Base-by-base conservation (phyloP, 495 filamentous ascomycete species). In the Aspergillus asperescens region DNA sequence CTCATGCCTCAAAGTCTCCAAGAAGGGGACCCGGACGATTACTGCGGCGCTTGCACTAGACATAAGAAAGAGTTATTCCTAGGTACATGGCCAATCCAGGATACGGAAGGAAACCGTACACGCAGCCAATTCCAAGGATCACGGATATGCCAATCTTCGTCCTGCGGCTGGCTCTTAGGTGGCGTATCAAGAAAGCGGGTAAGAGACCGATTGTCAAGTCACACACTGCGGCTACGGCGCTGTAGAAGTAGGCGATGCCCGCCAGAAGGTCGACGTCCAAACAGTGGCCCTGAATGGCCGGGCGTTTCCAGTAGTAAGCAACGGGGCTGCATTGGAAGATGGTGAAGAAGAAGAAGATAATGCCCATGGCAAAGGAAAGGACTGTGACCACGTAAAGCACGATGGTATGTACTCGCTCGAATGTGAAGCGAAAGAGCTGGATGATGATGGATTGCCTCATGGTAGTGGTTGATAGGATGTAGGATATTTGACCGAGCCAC, bases 351-450 rank as follows among this genome's bases (percentile, higher is more conserved):
- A 73, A 67, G 50, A 70, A 70, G 12, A 75, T 55, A 5, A 76
- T 35, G 2, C 67, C 69, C 8, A 61, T 61, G 12, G 67, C 18
- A 5, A 64, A 61, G 6, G 71, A 68, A 12, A 77, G 52, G 9
- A 46, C 25, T 64, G 73, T 72, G 32, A 76, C 69, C 20, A 37
- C 55, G 27, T 70, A 72, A 0, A 77, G 63, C 12, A 58, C 58
- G 62, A 64, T 71, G 25, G 64, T 69, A 38, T 75, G 73, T 27
- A 56, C 6, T 2, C 50, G 50, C 15, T 50, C 56, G 35, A 73
- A 60, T 5, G 72, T 74, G 51, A 77, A 74, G 41, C 75, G 70
- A 63, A 77, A 51, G 2, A 77, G 52, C 66, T 77, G 76, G 38
- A 75, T 63, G 55, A 70, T 71, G 32, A 76, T 58, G 31, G 74